These are phyloP conservation scores for Euclidium syriacum DNA, from an alignment of 345 rosid species.

Conservation along the genomic window DNA sequence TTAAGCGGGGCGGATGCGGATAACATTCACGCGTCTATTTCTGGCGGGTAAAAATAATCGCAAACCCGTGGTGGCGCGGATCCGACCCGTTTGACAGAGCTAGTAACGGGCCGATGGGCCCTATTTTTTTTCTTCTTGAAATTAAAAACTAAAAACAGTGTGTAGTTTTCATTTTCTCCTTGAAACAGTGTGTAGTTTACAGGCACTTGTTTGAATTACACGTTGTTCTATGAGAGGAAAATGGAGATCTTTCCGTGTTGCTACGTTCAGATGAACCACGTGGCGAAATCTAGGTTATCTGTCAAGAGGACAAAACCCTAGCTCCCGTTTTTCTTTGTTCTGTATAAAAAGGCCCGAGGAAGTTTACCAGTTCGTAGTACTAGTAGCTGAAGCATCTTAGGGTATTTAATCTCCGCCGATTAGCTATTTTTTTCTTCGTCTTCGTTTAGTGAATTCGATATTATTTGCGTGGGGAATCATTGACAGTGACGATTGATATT, in stretches of 20 bases:
- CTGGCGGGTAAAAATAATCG: neutral
- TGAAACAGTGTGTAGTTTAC: neutral
- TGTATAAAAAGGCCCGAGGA: conserved; percentile 6
- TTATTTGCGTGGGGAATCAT: neutral
- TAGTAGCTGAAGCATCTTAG: neutral
- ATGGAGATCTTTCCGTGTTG: no score
- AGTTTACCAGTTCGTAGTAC: neutral
- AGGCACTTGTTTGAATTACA: neutral
- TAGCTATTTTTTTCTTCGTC: neutral
- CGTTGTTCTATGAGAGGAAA: no score
- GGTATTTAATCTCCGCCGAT: neutral
- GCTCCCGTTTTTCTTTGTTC: neutral
- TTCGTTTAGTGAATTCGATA: neutral
- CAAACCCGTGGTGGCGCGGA: neutral
- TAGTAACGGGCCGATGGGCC: neutral
- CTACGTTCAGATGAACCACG: neutral
- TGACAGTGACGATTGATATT: conserved; percentile 70
- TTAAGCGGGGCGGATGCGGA: neutral
- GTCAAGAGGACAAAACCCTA: conserved; percentile 9
- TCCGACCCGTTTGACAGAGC: neutral
- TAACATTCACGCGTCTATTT: no score
- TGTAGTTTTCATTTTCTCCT: neutral
- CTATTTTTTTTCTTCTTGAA: no score
- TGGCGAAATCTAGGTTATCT: neutral
- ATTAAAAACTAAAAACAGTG: neutral